phyloP scores from a whole-genome alignment of 306 rosid species.

The Dalbergia oliveri region DNA sequence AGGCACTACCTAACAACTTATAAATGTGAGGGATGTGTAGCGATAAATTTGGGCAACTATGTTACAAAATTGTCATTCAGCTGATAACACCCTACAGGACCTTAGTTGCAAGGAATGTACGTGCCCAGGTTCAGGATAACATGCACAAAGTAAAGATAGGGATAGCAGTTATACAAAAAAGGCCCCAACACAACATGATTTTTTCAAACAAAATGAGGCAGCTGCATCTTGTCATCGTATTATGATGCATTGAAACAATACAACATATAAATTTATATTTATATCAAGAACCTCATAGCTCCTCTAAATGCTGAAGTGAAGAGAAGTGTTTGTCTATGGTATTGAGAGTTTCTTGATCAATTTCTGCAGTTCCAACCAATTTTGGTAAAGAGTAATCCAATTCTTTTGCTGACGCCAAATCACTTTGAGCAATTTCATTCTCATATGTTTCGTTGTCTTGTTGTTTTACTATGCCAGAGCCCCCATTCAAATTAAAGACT shows the following conservation, averaged over 20 bases:
- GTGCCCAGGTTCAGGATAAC: background rate
- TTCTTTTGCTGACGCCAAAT: slow-evolving; percentile 51
- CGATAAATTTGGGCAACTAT: background rate
- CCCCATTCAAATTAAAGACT: slow-evolving; percentile 58
- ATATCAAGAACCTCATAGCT: slow-evolving; percentile 48
- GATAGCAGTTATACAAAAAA: background rate
- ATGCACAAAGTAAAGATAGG: background rate
- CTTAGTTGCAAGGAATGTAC: background rate
- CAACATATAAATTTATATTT: slow-evolving; percentile 18
- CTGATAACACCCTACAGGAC: background rate
- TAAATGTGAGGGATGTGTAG: background rate
- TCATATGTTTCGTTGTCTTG: slow-evolving; percentile 48
- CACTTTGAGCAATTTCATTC: slow-evolving; percentile 51
- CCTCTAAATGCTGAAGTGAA: slow-evolving; percentile 61
- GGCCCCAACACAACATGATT: background rate
- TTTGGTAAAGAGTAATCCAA: slow-evolving; percentile 54
- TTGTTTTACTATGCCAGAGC: slow-evolving; percentile 47
- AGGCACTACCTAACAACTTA: background rate
- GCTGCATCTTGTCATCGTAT: background rate
- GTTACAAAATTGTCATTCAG: background rate
- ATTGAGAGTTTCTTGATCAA: slow-evolving; percentile 67
- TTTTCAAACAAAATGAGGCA: slow-evolving; percentile 10
- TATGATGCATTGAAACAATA: background rate
- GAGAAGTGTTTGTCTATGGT: slow-evolving; percentile 62
- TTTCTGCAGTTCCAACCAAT: slow-evolving; percentile 47